Percentiles rank a stretch among this genome's conserved stretches.
These are phyloP conservation scores for Diaporthe citriasiana DNA, from an alignment of 2,329 filamentous ascomycete species.

Conservation along the genomic window DNA sequence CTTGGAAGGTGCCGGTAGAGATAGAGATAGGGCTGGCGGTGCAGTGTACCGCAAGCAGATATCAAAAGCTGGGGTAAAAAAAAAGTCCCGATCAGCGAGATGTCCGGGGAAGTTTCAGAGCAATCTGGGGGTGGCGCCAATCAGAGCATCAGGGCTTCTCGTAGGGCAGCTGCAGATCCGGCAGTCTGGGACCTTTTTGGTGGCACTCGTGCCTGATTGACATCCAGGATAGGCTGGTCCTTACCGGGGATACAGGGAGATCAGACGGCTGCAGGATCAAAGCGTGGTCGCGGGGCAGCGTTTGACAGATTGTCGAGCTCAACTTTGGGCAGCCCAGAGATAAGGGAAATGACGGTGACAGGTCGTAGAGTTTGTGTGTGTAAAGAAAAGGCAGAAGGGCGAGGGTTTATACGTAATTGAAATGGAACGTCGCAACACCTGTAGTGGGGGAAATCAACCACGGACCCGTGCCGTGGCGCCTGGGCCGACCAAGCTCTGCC, in stretches of 20 bases:
- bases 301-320: conserved; percentile 43
- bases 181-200: conserved; percentile 52
- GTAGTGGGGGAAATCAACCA: conserved; percentile 46
- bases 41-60: conserved; percentile 33
- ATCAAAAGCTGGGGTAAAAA: conserved; percentile 45
- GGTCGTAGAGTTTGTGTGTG: conserved; percentile 55
- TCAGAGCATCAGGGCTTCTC: conserved; percentile 57
- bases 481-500: conserved; percentile 38
- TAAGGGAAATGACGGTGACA: conserved; percentile 55
- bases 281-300: conserved; percentile 48
- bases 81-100: conserved; percentile 48
- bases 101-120: conserved; percentile 47
- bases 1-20: conserved; percentile 34
- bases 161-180: conserved; percentile 54
- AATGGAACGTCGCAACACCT: conserved; percentile 43
- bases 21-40: conserved; percentile 43
- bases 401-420: conserved; percentile 64
- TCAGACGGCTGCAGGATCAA: conserved; percentile 46
- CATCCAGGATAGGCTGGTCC: conserved; percentile 43
- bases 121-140: conserved; percentile 54
- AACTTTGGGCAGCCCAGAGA: conserved; percentile 42
- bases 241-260: conserved; percentile 42
- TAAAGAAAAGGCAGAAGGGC: conserved; percentile 57
- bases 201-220: conserved; percentile 43
- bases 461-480: conserved; percentile 39